These are phyloP conservation scores for Pseudocercospora macadamiae DNA, from an alignment of 2,329 filamentous ascomycete species.

Conservation along the genomic window DNA sequence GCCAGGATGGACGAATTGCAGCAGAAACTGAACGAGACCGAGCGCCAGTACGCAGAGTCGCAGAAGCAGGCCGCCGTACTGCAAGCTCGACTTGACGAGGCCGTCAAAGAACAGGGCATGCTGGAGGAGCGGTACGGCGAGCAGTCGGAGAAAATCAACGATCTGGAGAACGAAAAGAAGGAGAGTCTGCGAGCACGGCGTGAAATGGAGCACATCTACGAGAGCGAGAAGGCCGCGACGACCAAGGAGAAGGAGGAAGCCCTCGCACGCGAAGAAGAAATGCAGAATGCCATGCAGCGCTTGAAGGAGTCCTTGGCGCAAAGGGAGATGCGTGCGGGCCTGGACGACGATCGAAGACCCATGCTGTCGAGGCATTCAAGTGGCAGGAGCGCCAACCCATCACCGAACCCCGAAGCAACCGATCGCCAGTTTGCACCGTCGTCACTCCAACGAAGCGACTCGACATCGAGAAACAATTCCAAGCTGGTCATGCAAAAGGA, in stretches of 20 bases:
- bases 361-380: constrained; percentile 47
- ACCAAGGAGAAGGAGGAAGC: constrained; percentile 92
- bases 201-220: constrained; percentile 91
- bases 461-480: constrained; percentile 67
- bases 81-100: constrained; percentile 83
- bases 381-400: constrained; percentile 40
- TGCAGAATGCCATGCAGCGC: constrained; percentile 86
- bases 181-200: constrained; percentile 81
- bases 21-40: constrained; percentile 78
- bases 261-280: constrained; percentile 80
- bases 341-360: constrained; percentile 56
- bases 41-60: constrained; percentile 69
- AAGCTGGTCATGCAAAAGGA: constrained; percentile 94
- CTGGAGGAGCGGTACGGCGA: constrained; percentile 88
- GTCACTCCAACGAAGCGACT: constrained; percentile 83
- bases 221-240: constrained; percentile 83
- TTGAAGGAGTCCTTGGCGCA: constrained; percentile 87
- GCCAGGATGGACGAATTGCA: constrained; percentile 82
- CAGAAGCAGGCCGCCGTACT: constrained; percentile 84
- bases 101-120: constrained; percentile 77
- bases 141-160: constrained; percentile 79
- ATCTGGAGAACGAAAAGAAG: constrained; percentile 79
- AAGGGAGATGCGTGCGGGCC: constrained; percentile 61
- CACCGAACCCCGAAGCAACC: constrained; percentile 65
- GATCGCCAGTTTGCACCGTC: constrained; percentile 73